Base-by-base conservation (phyloP, 192 early-diverging fungal genomes). In the Glomus cerebriforme region DNA sequence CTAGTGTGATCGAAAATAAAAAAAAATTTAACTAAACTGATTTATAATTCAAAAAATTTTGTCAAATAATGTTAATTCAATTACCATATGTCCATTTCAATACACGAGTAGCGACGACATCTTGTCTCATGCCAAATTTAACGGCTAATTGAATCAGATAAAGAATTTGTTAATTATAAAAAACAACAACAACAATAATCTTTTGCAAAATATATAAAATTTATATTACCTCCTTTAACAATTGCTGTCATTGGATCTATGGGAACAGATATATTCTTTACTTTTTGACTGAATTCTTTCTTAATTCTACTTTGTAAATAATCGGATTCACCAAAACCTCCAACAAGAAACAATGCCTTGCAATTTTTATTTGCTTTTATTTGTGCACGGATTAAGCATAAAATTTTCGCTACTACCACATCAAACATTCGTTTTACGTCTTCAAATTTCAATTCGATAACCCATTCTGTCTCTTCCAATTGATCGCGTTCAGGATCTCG, bases 381-480 rank as follows among this genome's bases (percentile, higher is more conserved):
- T 59, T 88, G 87, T 29, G 86, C 82, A 68, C 88, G 86, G 45
- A 88, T 87, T 69, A 90, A 73, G 13, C 78, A 78, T 13, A 90
- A 31, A 2, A 90, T 85, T 83, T 90, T 84, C 31, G 85, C 78
- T 39, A 90, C 75, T 10, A 90, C 85, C 17, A 87, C 87, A 43
- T 88, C 87, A 85, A 90, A 90, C 34, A 90, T 87, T 60, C 86
- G 80, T 39, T 80, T 81, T 31, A 83, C 86, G 67, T 88, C 76
- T 19, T 90, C 87, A 59, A 31, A 73, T 64, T 81, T 78, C 0
- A 85, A 83, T 13, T 82, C 82, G 9, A 90, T 59, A 29, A 81
- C 81, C 24, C 88, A 76, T 4, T 79, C 77, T 29, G 81, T 83
- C 27, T 85, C 82, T 67, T 87, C 86, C n/a, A 87, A 59, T 22